Evolutionary conservation across 495 filamentous ascomycete species (phyloP).

Genomic region (Penicillium pancosmium): DNA sequence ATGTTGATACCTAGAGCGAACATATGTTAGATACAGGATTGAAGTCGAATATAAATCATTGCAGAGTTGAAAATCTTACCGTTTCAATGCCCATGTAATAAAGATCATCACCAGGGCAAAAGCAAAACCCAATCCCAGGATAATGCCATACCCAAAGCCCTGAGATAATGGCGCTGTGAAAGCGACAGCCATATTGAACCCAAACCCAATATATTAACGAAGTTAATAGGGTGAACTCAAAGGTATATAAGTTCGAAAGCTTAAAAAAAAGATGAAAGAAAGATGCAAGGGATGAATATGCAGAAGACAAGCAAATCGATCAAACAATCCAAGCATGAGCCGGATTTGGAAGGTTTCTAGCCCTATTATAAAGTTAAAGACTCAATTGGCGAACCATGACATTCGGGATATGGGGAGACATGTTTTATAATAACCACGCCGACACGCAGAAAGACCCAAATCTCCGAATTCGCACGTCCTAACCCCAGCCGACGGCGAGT

Average conservation of each 20-base stretch:
- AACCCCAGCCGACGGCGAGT: conserved; percentile 1
- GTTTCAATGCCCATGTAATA: conserved; percentile 77
- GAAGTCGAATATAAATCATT: neutral
- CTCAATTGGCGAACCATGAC: no score
- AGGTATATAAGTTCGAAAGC: neutral
- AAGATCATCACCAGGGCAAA: conserved; percentile 83
- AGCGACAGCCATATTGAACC: conserved; percentile 10
- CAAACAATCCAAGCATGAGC: no score
- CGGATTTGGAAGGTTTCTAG: no score
- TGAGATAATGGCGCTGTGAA: conserved; percentile 63
- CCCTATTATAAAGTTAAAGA: no score
- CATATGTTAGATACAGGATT: neutral
- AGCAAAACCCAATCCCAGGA: conserved; percentile 71
- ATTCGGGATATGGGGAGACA: neutral
- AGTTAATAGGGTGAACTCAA: neutral
- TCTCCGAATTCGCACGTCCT: conserved; percentile 36
- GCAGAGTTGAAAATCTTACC: conserved; percentile 33
- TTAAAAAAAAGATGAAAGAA: neutral
- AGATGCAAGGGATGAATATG: neutral
- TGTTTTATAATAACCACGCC: neutral
- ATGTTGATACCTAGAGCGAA: conserved; percentile 69
- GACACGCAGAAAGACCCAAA: conserved; percentile 1
- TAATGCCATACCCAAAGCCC: conserved; percentile 82
- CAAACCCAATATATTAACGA: neutral
- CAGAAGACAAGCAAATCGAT: no score